Conservation (phyloP, 2,329 filamentous ascomycete species). For the Fusarium buxicola region DNA sequence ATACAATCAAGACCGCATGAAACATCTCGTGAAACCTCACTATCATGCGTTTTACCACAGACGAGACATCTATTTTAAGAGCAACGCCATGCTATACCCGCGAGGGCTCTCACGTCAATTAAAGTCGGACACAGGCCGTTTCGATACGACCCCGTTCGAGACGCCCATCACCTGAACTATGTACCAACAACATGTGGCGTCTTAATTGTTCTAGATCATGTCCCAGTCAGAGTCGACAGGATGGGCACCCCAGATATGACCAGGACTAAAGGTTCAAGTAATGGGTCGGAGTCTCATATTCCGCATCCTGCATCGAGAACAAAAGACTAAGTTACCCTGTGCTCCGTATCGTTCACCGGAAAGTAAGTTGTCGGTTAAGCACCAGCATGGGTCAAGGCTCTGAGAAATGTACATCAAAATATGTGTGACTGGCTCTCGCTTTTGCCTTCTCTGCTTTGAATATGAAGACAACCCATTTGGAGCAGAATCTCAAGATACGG, state of each 20-base stretch:
- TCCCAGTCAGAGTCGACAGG: background rate
- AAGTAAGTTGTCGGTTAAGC: too few relatives aligned
- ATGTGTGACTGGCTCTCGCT: too few relatives aligned
- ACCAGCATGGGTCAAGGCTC: too few relatives aligned
- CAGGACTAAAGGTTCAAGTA: background rate
- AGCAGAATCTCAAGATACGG: too few relatives aligned
- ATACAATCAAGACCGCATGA: slow-evolving; percentile 16
- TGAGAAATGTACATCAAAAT: too few relatives aligned
- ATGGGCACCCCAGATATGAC: background rate
- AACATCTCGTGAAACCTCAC: slow-evolving; percentile 18
- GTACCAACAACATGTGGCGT: background rate
- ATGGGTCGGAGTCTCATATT: background rate
- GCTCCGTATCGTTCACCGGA: background rate
- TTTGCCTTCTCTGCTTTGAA: too few relatives aligned
- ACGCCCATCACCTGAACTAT: slow-evolving; percentile 4
- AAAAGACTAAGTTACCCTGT: too few relatives aligned
- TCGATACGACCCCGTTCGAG: slow-evolving; percentile 2
- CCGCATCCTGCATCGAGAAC: background rate
- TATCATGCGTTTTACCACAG: slow-evolving; percentile 11
- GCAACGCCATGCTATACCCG: background rate
- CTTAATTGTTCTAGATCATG: background rate
- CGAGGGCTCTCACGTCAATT: background rate
- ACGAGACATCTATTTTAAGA: background rate
- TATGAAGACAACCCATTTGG: too few relatives aligned
- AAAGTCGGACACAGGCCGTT: slow-evolving; percentile 15